Conservation (phyloP, 805 yeast genomes). For the Naumovozyma baii region DNA sequence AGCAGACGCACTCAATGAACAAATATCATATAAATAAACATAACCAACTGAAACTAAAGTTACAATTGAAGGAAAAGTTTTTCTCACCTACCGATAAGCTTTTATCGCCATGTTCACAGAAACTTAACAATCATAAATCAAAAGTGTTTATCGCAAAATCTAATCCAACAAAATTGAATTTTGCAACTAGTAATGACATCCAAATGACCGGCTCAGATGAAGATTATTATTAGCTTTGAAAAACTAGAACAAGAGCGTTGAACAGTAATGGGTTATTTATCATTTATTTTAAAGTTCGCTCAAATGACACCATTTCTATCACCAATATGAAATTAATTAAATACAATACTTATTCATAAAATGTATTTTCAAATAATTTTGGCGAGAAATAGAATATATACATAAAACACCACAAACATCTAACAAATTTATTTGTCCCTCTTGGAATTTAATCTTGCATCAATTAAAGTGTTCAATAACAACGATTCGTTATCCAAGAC, state of each 20-base stretch:
- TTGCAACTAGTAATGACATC: constrained; percentile 1
- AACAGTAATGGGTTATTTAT: no score
- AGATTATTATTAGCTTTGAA: no score
- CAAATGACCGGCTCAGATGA: not conserved
- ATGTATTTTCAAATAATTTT: no score
- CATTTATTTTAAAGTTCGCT: no score
- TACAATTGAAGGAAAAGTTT: constrained; percentile 16
- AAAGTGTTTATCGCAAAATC: constrained; percentile 16
- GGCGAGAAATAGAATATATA: not conserved
- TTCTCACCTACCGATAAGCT: constrained; percentile 50
- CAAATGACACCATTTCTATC: no score
- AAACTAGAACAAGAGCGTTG: no score
- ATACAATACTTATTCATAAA: no score
- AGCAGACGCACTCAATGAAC: no score
- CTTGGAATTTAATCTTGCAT: constrained; percentile 40
- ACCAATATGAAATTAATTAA: no score
- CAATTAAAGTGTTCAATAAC: constrained; percentile 78
- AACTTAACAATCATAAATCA: constrained; percentile 40
- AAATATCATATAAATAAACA: not conserved
- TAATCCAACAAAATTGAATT: constrained; percentile 18
- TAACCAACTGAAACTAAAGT: not conserved
- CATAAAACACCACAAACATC: not conserved
- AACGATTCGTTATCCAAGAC: constrained; percentile 86
- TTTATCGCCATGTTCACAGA: constrained; percentile 50
- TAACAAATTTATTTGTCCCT: not conserved